A percentile compares a stretch with the other conserved stretches of the same genome.
These are phyloP conservation scores for Vigna radiata DNA, from an alignment of 306 rosid genomes.

Conservation along the genomic window DNA sequence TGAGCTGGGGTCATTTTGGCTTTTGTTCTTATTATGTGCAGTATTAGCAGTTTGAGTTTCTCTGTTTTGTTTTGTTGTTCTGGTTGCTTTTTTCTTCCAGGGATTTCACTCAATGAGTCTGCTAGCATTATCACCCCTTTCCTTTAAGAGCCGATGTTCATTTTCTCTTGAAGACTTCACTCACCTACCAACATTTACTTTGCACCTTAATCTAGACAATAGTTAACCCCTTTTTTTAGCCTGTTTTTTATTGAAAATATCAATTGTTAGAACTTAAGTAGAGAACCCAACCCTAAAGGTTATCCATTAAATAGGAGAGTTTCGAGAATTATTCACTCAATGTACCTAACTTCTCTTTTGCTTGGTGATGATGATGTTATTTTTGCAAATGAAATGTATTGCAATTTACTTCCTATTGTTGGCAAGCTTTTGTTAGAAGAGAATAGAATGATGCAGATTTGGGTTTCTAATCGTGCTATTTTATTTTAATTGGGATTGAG, in stretches of 20 bases:
- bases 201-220: neutral
- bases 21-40: slow-evolving; percentile 12
- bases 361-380: neutral
- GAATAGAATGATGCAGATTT: neutral
- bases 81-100: neutral
- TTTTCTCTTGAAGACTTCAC: neutral
- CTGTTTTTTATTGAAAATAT: neutral
- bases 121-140: neutral
- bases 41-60: slow-evolving; percentile 33
- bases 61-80: neutral
- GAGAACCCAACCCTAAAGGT: too few species aligned
- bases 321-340: neutral
- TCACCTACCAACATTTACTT: neutral
- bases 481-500: neutral
- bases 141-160: neutral
- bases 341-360: neutral
- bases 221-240: too few species aligned
- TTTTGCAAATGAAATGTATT: neutral
- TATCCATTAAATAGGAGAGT: neutral
- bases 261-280: neutral
- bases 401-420: neutral
- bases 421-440: slow-evolving; percentile 19
- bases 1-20: neutral
- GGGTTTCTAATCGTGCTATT: slow-evolving; percentile 9
- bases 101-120: neutral